Evolutionary conservation across 73 alveolate species (phyloP), one percentile per base, ranked within the genome.

Genomic region (Paramecium primaurelia): DNA sequence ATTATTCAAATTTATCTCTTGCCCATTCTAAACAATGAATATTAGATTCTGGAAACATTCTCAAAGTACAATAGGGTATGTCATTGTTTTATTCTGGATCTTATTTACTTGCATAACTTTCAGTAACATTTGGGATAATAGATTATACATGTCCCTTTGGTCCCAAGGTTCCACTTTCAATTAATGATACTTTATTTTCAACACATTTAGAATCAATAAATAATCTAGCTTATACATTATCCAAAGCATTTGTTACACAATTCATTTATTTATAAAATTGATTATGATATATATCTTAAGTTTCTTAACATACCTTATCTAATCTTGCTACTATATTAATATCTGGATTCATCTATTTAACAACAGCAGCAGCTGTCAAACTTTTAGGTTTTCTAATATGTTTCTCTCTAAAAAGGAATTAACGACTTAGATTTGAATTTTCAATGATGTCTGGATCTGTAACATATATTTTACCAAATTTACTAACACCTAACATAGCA

Each of bases 1-100:
- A 49, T 22, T 94, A 94, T 92, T 96, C 96, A 96, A 99, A 99
- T 68, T 94, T 96, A 58, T 98, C 99, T 92, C 99, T 94, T 16
- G 99, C 99, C 99, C 99, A 99, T 92, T 99, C 99, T 77, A 99
- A 98, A 92, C 99, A 96, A 96, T 99, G 99, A 92, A 97, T 99
- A 58, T 97, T 98, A 94, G 97, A 95, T 85, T 98, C 96, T 58
- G 99, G 99, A 99, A 99, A 99, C 92, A 97, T 96, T 94, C 95
- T 98, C 34, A 98, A 87, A 40, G 99, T 98, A 77, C 99, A 98
- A 86, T 94, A 97, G 42, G 99, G 99, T 12, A 98, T 98, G 37
- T 95, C 96, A 60, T 92, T 96, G 47, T 94, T 93, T 93, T 98
- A 97, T 60, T 96, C 99, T 44, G 99, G 99, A 86, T 98, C 99